phyloP scores from a whole-genome alignment of 2,329 filamentous ascomycete genomes.

The Cadophora sp. region DNA sequence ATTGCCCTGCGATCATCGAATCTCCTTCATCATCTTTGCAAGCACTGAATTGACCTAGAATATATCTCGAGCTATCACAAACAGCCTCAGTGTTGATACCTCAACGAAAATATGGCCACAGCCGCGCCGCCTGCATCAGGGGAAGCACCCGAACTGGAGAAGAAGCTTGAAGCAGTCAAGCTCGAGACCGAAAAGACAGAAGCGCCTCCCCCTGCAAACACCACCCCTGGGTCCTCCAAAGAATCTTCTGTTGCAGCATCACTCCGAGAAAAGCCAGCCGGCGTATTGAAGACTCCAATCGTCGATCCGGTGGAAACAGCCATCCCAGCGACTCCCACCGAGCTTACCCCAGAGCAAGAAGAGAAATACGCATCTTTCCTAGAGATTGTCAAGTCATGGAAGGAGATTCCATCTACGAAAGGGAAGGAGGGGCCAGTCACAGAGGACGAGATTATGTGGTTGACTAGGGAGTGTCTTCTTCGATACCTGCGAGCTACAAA shows the following conservation, averaged over 20 bases:
- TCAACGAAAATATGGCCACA: constrained; percentile 23
- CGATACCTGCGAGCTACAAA: constrained; percentile 94
- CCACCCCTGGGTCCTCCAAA: constrained; percentile 11
- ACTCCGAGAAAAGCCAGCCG: constrained; percentile 43
- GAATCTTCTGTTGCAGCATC: constrained; percentile 33
- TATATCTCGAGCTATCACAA: neutral
- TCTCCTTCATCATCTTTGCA: neutral
- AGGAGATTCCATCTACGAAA: constrained; percentile 69
- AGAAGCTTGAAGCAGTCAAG: constrained; percentile 32
- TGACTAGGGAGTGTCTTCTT: constrained; percentile 90
- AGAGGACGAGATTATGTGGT: constrained; percentile 84
- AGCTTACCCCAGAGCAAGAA: constrained; percentile 78
- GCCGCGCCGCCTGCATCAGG: constrained; percentile 25
- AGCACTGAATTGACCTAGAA: neutral
- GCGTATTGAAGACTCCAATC: constrained; percentile 50
- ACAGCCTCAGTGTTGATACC: neutral
- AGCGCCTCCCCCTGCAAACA: neutral
- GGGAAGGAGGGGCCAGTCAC: constrained; percentile 68
- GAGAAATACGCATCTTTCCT: constrained; percentile 83
- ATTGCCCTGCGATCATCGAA: neutral
- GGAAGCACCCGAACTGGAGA: constrained; percentile 16
- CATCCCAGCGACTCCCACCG: constrained; percentile 55
- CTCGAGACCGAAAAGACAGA: constrained; percentile 24
- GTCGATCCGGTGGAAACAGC: constrained; percentile 38
- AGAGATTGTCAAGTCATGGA: constrained; percentile 73